Conservation (phyloP, 179 eudicot species). For the Beta macrorhiza region DNA sequence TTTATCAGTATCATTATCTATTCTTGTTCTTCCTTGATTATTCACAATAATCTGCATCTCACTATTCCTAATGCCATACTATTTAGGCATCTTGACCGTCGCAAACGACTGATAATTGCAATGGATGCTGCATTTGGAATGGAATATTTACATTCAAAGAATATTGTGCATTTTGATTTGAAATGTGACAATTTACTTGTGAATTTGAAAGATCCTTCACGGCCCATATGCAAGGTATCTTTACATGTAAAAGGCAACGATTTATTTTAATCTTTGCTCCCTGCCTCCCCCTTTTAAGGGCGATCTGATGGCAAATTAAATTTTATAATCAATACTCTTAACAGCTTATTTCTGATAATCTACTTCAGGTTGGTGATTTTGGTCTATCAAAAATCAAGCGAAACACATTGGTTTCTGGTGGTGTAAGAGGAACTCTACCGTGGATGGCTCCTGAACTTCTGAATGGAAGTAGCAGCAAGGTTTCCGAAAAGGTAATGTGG, state of each 20-base stretch:
- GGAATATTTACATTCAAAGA: constrained; percentile 51
- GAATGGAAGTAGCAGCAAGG: constrained; percentile 54
- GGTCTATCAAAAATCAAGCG: constrained; percentile 50
- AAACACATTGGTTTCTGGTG: constrained; percentile 52
- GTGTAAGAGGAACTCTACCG: constrained; percentile 51
- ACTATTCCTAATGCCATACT: not conserved
- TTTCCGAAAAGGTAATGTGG: constrained; percentile 45
- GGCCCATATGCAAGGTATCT: constrained; percentile 50
- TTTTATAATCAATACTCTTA: not conserved
- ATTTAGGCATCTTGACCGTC: constrained; percentile 44
- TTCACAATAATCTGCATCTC: not conserved
- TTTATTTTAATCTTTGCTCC: not conserved
- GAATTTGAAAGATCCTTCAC: constrained; percentile 48
- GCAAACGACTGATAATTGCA: constrained; percentile 47
- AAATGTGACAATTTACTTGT: constrained; percentile 55
- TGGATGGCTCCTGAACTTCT: constrained; percentile 57
- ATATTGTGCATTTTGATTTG: constrained; percentile 50
- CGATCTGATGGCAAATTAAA: not conserved
- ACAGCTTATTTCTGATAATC: constrained; percentile 3
- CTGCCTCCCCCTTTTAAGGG: not conserved
- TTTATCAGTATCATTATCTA: too few relatives aligned
- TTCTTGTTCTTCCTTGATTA: too few relatives aligned
- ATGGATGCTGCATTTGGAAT: constrained; percentile 58
- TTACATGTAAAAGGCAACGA: not conserved
- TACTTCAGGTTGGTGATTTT: constrained; percentile 48